A percentile compares a stretch with the other conserved stretches of the same genome.
Conservation (phyloP, 2,329 filamentous ascomycete genomes). For the Calonectria multiphialidica region DNA sequence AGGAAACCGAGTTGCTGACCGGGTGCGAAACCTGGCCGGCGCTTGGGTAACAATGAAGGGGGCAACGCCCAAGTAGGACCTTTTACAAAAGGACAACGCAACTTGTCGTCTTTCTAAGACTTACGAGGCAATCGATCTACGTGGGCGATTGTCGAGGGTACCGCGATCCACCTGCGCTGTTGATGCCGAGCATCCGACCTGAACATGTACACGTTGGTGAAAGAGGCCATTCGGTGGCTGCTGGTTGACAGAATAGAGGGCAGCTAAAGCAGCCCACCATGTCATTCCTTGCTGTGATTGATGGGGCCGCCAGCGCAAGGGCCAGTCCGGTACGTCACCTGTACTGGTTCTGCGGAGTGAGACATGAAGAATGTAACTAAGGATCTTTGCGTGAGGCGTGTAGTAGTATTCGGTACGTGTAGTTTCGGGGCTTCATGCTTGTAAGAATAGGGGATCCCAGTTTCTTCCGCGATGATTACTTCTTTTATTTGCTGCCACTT, state of each 20-base stretch:
- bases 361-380: background rate
- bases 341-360: constrained; percentile 9
- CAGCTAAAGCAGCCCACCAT: constrained; percentile 21
- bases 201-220: constrained; percentile 15
- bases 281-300: constrained; percentile 17
- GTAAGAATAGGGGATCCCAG: constrained; percentile 5
- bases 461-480: background rate
- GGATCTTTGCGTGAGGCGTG: background rate
- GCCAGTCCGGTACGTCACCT: constrained; percentile 16
- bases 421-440: background rate
- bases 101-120: background rate
- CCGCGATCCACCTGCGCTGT: constrained; percentile 16
- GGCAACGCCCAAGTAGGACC: background rate
- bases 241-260: background rate
- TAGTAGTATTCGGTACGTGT: background rate
- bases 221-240: constrained; percentile 19
- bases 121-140: background rate
- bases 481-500: background rate
- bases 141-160: background rate
- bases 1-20: constrained; percentile 2
- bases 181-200: constrained; percentile 20
- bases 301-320: constrained; percentile 18
- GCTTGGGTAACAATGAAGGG: constrained; percentile 18
- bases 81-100: background rate
- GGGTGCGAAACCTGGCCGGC: background rate